Conservation (phyloP, 768 basidiomycete species). For the Mycena galopus region DNA sequence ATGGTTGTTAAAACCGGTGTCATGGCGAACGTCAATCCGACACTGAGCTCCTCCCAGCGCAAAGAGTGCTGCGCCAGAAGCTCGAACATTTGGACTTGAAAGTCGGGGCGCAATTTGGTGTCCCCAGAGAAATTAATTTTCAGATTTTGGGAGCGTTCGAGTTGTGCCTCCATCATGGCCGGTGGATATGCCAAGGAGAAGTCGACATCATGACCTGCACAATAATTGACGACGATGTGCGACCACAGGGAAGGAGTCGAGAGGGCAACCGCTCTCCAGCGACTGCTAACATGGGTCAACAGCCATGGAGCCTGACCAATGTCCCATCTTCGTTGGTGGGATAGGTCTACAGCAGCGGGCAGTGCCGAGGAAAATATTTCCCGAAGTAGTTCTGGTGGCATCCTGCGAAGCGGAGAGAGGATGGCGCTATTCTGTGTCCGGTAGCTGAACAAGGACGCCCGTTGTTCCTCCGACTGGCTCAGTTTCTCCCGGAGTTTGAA, state of each 20-base stretch:
- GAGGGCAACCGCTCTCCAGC: constrained; percentile 1
- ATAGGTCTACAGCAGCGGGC: not conserved
- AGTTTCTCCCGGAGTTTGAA: not conserved
- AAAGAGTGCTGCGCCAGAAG: not conserved
- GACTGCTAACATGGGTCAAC: not conserved
- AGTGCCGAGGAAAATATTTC: constrained; percentile 2
- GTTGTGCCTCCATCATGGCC: not conserved
- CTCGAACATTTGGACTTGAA: not conserved
- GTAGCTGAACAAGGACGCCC: not conserved
- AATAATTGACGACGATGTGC: not conserved
- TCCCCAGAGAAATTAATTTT: not conserved
- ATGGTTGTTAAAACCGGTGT: too few species aligned
- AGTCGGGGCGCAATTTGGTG: not conserved
- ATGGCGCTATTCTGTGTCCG: not conserved
- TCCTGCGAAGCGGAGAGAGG: constrained; percentile 1
- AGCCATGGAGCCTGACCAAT: not conserved
- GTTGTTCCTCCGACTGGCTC: not conserved
- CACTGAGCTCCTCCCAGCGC: constrained; percentile 8
- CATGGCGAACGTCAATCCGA: not conserved
- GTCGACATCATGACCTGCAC: not conserved
- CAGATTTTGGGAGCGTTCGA: not conserved
- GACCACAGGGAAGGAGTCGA: constrained; percentile 15
- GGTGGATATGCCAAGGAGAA: not conserved
- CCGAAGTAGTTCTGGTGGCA: constrained; percentile 6
- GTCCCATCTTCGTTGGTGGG: not conserved